Evolutionary conservation across 2,329 filamentous ascomycete genomes (phyloP), one percentile per base, ranked within the genome.

Genomic region (Clarireedia monteithiana): DNA sequence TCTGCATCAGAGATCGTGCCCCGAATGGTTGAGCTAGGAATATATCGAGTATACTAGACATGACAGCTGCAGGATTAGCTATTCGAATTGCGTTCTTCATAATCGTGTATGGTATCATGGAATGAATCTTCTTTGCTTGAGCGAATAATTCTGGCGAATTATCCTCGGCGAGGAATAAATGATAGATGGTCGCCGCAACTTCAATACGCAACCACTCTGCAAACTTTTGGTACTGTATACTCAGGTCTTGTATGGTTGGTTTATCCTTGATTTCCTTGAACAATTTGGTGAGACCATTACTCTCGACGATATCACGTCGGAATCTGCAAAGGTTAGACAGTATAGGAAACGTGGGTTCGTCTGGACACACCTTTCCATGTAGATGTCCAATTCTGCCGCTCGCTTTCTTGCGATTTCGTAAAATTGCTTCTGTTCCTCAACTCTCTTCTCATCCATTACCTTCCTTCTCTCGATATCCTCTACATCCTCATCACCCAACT

Each of bases 131-230:
- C 73, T 92, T 96, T 4, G 88, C 85, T 71, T 99, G 94, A 0
- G 91, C 90, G 70, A 97, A 97, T 30, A 99, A 73, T 68, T 99
- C 94, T 0, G 94, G 91, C 0, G 92, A 96, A 71, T 99, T 99
- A 73, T 99, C 94, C 70, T 99, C 94, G 5, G 94, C 94, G 46
- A 99, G 79, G 77, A 99, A 99, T 36, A 99, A 77, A 70, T 99
- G 94, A 69, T 99, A 99, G 58, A 97, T 84, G 23, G 94, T 96
- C 42, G 94, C 94, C 24, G 94, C 94, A 49, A 99, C 86, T 73
- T 99, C 94, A 67, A 99, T 99, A 40, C 94, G 86, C 50, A 97
- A 76, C 94, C 94, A 99, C 71, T 99, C 94, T 17, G 92, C 92
- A 69, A 99, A 97, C 70, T 97, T 99, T 67, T 94, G 89, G 71